A percentile compares a stretch with the other conserved stretches of the same genome.
Conservation (phyloP, 441 rosid genomes). For the Adansonia rubrostipa region DNA sequence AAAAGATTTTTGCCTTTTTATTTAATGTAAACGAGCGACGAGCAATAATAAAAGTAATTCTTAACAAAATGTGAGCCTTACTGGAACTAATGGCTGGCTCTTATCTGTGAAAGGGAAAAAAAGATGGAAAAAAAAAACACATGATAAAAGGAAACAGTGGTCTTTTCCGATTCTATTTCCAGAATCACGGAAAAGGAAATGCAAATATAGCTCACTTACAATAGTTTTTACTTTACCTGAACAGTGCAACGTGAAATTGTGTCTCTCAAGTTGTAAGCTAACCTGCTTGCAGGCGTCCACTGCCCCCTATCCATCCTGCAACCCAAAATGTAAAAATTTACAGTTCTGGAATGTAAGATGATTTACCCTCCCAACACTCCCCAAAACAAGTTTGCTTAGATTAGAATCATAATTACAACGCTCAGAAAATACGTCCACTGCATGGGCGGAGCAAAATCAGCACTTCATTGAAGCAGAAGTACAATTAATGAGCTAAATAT, state of each 20-base stretch:
- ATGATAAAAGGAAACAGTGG: no score
- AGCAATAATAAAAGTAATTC: no score
- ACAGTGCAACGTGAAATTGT: conserved; percentile 69
- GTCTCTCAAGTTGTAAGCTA: conserved; percentile 63
- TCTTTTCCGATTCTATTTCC: background rate
- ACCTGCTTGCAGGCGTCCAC: conserved; percentile 66
- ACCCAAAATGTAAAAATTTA: background rate
- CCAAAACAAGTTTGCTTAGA: no score
- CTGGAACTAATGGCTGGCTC: no score
- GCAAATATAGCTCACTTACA: no score
- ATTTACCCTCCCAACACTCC: background rate
- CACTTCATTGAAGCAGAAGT: background rate
- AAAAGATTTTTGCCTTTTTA: no score
- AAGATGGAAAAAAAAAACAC: no score
- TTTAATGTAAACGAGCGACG: no score
- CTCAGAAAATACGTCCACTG: no score
- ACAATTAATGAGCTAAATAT: background rate
- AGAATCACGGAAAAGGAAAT: background rate
- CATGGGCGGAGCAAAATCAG: background rate
- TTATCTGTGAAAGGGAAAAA: no score
- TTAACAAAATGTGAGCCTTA: no score
- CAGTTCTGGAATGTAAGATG: background rate
- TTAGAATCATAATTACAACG: no score
- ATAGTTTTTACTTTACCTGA: conserved; percentile 49
- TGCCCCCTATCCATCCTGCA: conserved; percentile 79